Evolutionary conservation across 257 asterid genomes (phyloP), one percentile per base, ranked within the genome.

Genomic region (Solanum pennellii): DNA sequence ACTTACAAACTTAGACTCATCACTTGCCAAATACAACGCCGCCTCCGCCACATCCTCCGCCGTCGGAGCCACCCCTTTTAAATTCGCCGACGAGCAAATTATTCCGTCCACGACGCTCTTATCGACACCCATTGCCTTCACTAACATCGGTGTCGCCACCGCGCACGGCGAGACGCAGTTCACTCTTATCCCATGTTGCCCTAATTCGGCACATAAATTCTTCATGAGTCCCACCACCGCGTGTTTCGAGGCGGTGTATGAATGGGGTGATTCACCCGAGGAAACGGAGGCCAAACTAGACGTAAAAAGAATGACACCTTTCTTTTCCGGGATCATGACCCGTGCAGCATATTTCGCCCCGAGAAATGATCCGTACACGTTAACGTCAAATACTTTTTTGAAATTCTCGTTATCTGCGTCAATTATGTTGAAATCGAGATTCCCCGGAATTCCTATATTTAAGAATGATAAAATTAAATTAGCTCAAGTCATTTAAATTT

Each of bases 1-100:
- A 42, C 98, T 96, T 1, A 96, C 94, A 77, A 91, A 93, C 92
- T 87, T 94, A 0, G 98, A 35, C 5, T 91, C 98, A 21, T 96
- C 97, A 73, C 98, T 90, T 10, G 91, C 92, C 87, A 96, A 77
- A 79, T 72, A 96, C 88, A 95, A 62, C 6, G 98, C 98, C 73
- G 98, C 98, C 89, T 92, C 94, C n/a, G 98, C 99, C 90, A 96
- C 96, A 69, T 96, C 99, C 68, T 91, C 94, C 21, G 92, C 87
- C 83, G 90, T 89, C 21, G 94, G 96, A 69, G 87, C 91, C 49
- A 29, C 93, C 59, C 98, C 98, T 87, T 96, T 95, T 90, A 96
- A 52, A 44, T 87, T 96, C 1, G 98, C 96, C 8, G 96, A 88
- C 8, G 90, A 88, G 59, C 92, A 71, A 2, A 94, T 89, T 7